phyloP scores from a whole-genome alignment of 2,329 filamentous ascomycete species.

The Fusarium torreyae region DNA sequence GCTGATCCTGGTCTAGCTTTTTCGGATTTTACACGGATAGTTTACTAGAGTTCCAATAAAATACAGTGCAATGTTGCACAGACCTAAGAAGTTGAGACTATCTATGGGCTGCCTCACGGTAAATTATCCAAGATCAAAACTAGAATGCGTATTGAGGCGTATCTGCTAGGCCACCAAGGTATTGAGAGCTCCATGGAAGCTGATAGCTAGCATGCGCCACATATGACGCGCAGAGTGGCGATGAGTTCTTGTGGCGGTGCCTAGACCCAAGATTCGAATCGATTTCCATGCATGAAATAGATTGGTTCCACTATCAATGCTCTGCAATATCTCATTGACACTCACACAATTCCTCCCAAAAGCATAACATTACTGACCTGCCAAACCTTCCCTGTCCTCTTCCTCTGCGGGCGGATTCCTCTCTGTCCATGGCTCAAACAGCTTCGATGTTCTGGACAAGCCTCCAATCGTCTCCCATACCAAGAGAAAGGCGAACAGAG shows the following conservation, averaged over 20 bases:
- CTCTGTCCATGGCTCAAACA: slow-evolving; percentile 56
- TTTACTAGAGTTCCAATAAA: background rate
- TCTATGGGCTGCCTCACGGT: slow-evolving; percentile 26
- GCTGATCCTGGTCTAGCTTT: slow-evolving; percentile 10
- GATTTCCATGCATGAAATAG: background rate
- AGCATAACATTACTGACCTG: slow-evolving; percentile 3
- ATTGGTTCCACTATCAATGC: background rate
- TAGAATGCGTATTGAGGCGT: background rate
- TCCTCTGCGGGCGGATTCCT: slow-evolving; percentile 49
- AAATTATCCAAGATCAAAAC: background rate
- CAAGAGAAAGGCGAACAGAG: slow-evolving; percentile 58
- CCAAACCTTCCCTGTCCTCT: slow-evolving; percentile 38
- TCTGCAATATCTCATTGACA: background rate
- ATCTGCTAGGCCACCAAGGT: too few species aligned
- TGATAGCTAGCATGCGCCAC: slow-evolving; percentile 31
- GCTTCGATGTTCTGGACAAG: slow-evolving; percentile 48
- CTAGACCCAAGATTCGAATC: background rate
- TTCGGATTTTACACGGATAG: background rate
- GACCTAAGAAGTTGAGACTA: background rate
- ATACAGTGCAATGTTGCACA: background rate
- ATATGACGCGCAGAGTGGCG: slow-evolving; percentile 29
- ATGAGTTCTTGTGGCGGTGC: slow-evolving; percentile 19
- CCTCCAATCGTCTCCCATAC: slow-evolving; percentile 62
- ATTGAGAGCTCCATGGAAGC: slow-evolving; percentile 1
- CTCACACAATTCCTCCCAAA: background rate